Percentiles rank a stretch among this genome's conserved stretches.
These are phyloP conservation scores for Samsoniella hepiali DNA, from an alignment of 2,329 filamentous ascomycete genomes.

Conservation along the genomic window DNA sequence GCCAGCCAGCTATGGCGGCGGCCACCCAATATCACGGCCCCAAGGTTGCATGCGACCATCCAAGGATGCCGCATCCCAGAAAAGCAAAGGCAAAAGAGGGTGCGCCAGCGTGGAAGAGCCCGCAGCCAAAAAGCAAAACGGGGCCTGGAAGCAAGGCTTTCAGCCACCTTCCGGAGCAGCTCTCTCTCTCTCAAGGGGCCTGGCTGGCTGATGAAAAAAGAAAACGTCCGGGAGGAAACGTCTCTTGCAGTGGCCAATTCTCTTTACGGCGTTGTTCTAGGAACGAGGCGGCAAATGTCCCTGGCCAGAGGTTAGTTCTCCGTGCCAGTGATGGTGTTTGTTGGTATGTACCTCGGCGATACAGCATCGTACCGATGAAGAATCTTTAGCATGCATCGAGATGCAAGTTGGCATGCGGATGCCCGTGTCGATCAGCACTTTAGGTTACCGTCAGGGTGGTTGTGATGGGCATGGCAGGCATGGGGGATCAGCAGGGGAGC, in stretches of 20 bases:
- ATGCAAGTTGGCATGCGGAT: neutral
- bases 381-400: neutral
- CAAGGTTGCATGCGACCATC: neutral
- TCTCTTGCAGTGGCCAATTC: neutral
- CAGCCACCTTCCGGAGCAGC: neutral
- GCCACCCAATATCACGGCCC: neutral
- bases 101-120: neutral
- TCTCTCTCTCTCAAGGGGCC: too few species aligned
- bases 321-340: neutral
- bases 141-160: conserved; percentile 9
- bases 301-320: neutral
- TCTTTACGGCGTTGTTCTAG: neutral
- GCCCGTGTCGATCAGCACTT: neutral
- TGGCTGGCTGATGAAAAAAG: neutral
- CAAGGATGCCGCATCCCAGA: neutral
- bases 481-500: conserved; percentile 7
- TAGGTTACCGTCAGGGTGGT: neutral
- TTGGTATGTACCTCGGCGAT: neutral
- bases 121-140: conserved; percentile 7
- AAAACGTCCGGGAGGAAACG: neutral
- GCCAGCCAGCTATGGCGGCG: neutral
- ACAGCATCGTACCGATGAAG: neutral
- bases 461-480: neutral
- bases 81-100: neutral
- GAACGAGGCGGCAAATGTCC: neutral